Percentiles rank a stretch among this genome's conserved stretches.
phyloP scores from a whole-genome alignment of 2,329 filamentous ascomycete genomes.

The Colletotrichum sp. region DNA sequence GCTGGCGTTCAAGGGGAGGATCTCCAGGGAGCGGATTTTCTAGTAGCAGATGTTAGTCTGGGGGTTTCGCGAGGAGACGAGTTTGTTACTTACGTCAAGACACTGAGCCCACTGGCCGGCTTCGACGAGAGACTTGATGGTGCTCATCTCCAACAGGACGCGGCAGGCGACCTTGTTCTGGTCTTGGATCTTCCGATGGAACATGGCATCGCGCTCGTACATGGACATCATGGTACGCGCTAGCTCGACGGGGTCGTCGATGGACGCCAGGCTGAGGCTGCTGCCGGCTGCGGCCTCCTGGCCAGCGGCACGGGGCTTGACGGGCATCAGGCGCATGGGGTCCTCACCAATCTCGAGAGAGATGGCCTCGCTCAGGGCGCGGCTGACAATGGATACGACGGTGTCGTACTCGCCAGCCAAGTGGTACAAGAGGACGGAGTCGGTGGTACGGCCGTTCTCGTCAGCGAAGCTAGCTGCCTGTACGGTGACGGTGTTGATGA shows the following conservation, averaged over 20 bases:
- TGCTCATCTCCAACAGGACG: constrained; percentile 65
- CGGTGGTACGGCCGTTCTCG: constrained; percentile 90
- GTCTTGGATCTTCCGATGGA: constrained; percentile 61
- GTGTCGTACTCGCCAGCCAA: constrained; percentile 94
- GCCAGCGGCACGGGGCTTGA: constrained; percentile 70
- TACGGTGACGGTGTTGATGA: constrained; percentile 89
- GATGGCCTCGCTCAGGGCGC: constrained; percentile 87
- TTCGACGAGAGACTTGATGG: constrained; percentile 63
- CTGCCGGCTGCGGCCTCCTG: constrained; percentile 46
- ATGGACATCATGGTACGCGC: constrained; percentile 67
- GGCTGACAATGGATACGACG: constrained; percentile 89
- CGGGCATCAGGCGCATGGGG: constrained; percentile 76
- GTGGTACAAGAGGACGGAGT: constrained; percentile 94
- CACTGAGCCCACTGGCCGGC: constrained; percentile 60
- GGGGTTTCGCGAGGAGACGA: not conserved
- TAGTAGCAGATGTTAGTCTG: constrained; percentile 34
- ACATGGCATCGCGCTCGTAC: constrained; percentile 67
- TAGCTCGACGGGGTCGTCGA: constrained; percentile 66
- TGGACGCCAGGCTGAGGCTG: constrained; percentile 65
- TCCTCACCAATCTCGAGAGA: constrained; percentile 85
- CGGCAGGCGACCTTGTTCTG: constrained; percentile 62
- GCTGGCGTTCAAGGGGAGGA: constrained; percentile 78
- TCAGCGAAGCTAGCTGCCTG: constrained; percentile 93
- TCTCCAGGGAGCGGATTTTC: constrained; percentile 76
- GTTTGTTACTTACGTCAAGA: constrained; percentile 58